Conservation (phyloP, 768 basidiomycete species). For the Leccinum olivaceopallidum region DNA sequence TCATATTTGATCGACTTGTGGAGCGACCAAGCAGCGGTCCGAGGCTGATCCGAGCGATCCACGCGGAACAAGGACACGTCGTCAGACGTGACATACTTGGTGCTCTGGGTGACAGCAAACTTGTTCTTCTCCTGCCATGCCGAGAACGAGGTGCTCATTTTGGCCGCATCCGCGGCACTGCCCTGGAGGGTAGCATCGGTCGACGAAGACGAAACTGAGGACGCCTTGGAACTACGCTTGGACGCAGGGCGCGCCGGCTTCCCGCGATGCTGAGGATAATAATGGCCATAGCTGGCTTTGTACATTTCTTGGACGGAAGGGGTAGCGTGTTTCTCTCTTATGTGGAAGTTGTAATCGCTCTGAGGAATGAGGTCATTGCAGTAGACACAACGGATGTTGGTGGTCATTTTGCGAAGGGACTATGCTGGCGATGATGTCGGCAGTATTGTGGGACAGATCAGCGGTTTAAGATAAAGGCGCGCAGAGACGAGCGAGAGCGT, state of each 20-base stretch:
- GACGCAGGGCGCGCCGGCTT: neutral
- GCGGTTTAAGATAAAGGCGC: neutral
- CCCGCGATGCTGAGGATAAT: neutral
- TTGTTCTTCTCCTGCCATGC: constrained; percentile 20
- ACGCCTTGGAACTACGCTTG: neutral
- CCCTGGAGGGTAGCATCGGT: constrained; percentile 2
- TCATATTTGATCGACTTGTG: constrained; percentile 25
- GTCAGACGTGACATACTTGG: constrained; percentile 22
- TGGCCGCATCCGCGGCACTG: neutral
- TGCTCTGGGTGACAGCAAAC: constrained; percentile 7
- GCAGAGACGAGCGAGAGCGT: neutral
- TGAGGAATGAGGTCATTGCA: constrained; percentile 14
- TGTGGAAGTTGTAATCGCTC: constrained; percentile 12
- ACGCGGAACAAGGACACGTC: constrained; percentile 26
- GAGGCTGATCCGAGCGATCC: constrained; percentile 27
- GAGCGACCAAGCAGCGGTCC: constrained; percentile 18
- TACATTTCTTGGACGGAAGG: constrained; percentile 11
- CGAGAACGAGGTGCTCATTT: constrained; percentile 20
- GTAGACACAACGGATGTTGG: constrained; percentile 12
- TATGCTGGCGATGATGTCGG: neutral
- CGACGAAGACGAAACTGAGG: constrained; percentile 1
- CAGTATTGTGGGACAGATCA: neutral
- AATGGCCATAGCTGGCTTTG: constrained; percentile 4
- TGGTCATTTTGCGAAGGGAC: constrained; percentile 3
- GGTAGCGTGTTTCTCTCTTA: constrained; percentile 10